Evolutionary conservation across 106 monocot species (phyloP).

Genomic region (Dendrobium chrysotoxum): DNA sequence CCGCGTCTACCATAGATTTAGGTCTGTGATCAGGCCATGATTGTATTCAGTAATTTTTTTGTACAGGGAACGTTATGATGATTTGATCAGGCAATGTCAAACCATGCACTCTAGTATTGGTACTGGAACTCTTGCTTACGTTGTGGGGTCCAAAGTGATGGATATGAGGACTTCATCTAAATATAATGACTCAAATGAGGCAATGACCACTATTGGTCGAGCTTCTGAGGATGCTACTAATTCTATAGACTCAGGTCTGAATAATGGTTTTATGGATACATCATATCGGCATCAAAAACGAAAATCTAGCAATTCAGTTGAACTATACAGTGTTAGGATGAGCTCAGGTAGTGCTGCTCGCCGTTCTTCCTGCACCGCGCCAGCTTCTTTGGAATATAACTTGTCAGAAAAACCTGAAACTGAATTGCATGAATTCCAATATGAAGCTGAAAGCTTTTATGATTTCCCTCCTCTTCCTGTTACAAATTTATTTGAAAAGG

Average conservation of each 20-base stretch:
- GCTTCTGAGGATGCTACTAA: conserved; percentile 27
- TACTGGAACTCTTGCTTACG: conserved; percentile 91
- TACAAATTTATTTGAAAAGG: conserved; percentile 68
- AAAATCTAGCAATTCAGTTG: conserved; percentile 47
- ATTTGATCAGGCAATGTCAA: conserved; percentile 82
- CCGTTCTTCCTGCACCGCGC: conserved; percentile 30
- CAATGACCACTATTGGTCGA: conserved; percentile 14
- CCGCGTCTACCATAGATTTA: not conserved
- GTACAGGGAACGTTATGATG: conserved; percentile 83
- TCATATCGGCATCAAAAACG: conserved; percentile 28
- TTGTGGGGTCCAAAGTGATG: conserved; percentile 95
- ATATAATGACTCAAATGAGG: conserved; percentile 40
- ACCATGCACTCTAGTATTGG: conserved; percentile 85
- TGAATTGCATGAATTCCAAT: conserved; percentile 33
- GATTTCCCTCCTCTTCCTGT: conserved; percentile 80
- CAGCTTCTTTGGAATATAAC: conserved; percentile 26
- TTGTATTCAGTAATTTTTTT: conserved; percentile 7
- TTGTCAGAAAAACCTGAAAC: conserved; percentile 20
- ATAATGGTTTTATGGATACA: conserved; percentile 23
- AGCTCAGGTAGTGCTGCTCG: conserved; percentile 30
- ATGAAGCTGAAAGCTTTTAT: conserved; percentile 45
- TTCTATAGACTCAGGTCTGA: conserved; percentile 16
- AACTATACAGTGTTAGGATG: conserved; percentile 28
- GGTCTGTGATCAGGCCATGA: not conserved
- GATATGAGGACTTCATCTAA: conserved; percentile 78